Evolutionary conservation across 352 stramenopile genomes (phyloP).

Genomic region (Thalassiosira delicatula): DNA sequence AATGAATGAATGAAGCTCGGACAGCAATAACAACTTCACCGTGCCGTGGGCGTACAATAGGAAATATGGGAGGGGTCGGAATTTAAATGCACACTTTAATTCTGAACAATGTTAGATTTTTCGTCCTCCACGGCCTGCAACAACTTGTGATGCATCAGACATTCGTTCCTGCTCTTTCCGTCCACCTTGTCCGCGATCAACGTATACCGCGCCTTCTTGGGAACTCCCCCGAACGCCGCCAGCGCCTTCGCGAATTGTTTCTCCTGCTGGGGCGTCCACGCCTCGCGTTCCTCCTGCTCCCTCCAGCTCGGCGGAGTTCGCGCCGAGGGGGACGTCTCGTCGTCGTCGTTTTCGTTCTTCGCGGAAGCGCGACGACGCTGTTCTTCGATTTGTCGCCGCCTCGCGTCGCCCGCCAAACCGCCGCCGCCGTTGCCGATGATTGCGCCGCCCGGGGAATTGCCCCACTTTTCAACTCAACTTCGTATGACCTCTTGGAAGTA

Average conservation of each 20-base stretch:
- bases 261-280: slow-evolving; percentile 41
- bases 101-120: no score
- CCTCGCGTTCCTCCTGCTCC: slow-evolving; percentile 43
- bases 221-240: slow-evolving; percentile 10
- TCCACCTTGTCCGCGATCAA: slow-evolving; percentile 46
- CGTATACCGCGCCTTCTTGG: slow-evolving; percentile 37
- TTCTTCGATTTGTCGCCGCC: not conserved
- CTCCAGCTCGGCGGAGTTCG: slow-evolving; percentile 23
- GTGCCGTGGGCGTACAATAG: no score
- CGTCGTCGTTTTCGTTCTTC: not conserved
- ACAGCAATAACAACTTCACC: no score
- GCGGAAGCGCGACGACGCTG: not conserved
- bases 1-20: no score
- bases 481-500: not conserved
- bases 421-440: no score
- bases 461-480: no score
- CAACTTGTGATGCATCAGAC: slow-evolving; percentile 42
- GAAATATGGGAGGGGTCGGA: no score
- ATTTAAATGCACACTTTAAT: no score
- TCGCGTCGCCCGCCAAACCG: not conserved
- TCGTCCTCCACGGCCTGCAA: no score
- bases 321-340: not conserved
- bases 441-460: not conserved
- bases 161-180: slow-evolving; percentile 36
- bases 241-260: slow-evolving; percentile 45